Conservation (phyloP, 306 rosid species). For the Cucurbita maxima region DNA sequence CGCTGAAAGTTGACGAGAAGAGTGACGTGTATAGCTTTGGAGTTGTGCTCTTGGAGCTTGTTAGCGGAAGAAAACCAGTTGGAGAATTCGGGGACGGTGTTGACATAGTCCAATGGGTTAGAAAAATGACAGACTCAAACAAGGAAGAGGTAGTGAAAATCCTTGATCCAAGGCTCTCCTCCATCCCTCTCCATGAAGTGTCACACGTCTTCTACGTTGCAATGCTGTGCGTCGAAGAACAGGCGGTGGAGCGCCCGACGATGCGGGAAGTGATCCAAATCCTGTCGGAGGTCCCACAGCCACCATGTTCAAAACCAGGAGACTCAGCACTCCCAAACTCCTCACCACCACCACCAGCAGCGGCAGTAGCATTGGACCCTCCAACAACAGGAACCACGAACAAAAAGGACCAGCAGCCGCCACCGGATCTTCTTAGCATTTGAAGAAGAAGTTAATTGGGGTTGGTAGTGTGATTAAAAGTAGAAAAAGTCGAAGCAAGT, state of each 20-base stretch:
- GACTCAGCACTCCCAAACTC: not conserved
- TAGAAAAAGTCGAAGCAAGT: not conserved
- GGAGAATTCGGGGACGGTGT: slow-evolving; percentile 10
- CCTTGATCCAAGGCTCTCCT: slow-evolving; percentile 69
- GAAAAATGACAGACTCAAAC: slow-evolving; percentile 26
- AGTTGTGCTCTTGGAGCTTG: slow-evolving; percentile 23
- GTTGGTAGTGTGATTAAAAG: not conserved
- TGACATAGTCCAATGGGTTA: slow-evolving; percentile 86
- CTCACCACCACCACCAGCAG: not conserved
- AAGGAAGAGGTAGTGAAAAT: slow-evolving; percentile 24
- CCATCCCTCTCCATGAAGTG: slow-evolving; percentile 80
- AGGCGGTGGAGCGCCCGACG: slow-evolving; percentile 85
- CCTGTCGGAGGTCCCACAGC: slow-evolving; percentile 67
- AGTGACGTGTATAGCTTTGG: slow-evolving; percentile 26
- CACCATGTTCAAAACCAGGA: slow-evolving; percentile 33
- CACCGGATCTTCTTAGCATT: not conserved
- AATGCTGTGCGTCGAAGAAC: slow-evolving; percentile 87
- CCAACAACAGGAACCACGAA: not conserved
- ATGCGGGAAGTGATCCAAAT: slow-evolving; percentile 96
- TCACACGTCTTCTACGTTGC: slow-evolving; percentile 89
- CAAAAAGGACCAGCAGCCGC: not conserved
- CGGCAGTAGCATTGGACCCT: not conserved
- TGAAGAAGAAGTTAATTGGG: not conserved
- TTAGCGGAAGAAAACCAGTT: not conserved
- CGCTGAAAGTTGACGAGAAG: slow-evolving; percentile 2